A percentile compares a stretch with the other conserved stretches of the same genome.
Evolutionary conservation across 2,329 filamentous ascomycete species (phyloP).

Genomic region (Cryphonectria japonica): DNA sequence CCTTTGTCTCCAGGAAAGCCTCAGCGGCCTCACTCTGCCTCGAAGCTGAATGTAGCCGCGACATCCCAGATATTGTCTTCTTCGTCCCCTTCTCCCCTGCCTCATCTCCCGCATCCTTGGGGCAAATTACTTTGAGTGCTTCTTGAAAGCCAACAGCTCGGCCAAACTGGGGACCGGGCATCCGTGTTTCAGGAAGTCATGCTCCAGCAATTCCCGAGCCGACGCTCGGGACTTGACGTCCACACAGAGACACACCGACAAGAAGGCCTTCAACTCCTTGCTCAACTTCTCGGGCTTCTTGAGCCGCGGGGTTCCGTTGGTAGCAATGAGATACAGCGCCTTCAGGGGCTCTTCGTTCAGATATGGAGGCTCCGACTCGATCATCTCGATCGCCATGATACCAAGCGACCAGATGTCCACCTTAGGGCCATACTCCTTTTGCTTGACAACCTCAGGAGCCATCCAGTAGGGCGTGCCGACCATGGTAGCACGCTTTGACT

Average conservation of each 20-base stretch:
- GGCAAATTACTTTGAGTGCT: conserved; percentile 61
- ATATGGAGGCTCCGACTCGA: conserved; percentile 96
- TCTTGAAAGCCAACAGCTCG: conserved; percentile 87
- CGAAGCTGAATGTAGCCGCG: not conserved
- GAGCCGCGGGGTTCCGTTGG: conserved; percentile 91
- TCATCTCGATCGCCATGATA: conserved; percentile 99
- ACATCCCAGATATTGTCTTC: not conserved
- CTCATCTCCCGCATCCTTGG: not conserved
- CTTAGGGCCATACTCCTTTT: conserved; percentile 98
- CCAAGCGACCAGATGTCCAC: conserved; percentile 99
- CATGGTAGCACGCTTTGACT: conserved; percentile 98
- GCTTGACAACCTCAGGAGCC: conserved; percentile 98
- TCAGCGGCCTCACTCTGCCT: not conserved
- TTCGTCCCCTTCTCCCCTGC: not conserved
- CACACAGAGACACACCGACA: conserved; percentile 94
- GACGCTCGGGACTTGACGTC: conserved; percentile 94
- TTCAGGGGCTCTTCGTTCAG: conserved; percentile 97
- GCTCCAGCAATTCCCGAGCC: conserved; percentile 83
- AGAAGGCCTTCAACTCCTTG: conserved; percentile 96
- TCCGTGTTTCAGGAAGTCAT: conserved; percentile 93
- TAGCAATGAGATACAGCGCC: conserved; percentile 95
- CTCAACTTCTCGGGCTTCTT: conserved; percentile 99
- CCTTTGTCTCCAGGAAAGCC: not conserved
- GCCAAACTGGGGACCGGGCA: conserved; percentile 82
- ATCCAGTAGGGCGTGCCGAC: conserved; percentile 99